Conservation (phyloP, 306 rosid species). For the Pterocarpus santalinus region DNA sequence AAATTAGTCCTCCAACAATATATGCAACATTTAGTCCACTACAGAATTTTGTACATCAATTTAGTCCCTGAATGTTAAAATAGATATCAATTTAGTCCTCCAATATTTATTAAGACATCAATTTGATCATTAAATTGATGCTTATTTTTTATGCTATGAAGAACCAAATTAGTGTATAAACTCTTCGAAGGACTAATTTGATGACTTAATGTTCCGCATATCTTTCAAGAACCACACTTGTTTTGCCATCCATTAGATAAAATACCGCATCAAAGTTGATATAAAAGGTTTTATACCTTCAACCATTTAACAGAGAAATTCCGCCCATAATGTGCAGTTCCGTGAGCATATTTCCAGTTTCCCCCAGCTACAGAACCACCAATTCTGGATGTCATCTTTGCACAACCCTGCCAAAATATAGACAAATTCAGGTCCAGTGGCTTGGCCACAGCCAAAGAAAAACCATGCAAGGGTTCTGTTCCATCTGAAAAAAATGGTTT, state of each 20-base stretch:
- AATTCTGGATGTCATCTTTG: slow-evolving; percentile 98
- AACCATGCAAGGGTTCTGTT: slow-evolving; percentile 12
- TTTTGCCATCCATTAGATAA: slow-evolving; percentile 30
- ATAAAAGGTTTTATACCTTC: slow-evolving; percentile 63
- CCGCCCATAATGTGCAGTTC: slow-evolving; percentile 98
- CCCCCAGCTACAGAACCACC: slow-evolving; percentile 99
- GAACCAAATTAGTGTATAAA: neutral
- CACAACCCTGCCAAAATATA: slow-evolving; percentile 83
- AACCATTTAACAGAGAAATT: slow-evolving; percentile 97
- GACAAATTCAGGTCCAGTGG: slow-evolving; percentile 37
- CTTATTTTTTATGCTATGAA: neutral
- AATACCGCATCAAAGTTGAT: slow-evolving; percentile 33
- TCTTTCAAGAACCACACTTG: neutral
- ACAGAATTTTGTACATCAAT: no score
- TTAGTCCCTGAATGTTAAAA: neutral
- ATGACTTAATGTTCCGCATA: neutral
- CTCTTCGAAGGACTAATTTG: neutral
- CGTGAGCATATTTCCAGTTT: slow-evolving; percentile 99
- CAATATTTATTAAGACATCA: neutral
- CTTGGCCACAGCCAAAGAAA: slow-evolving; percentile 30
- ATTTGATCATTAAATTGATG: neutral
- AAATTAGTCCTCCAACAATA: no score
- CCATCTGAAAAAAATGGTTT: slow-evolving; percentile 8
- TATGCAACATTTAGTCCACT: no score
- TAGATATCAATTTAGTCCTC: neutral